Conservation (phyloP, 495 filamentous ascomycete genomes). For the Hypoxylon lenormandii region DNA sequence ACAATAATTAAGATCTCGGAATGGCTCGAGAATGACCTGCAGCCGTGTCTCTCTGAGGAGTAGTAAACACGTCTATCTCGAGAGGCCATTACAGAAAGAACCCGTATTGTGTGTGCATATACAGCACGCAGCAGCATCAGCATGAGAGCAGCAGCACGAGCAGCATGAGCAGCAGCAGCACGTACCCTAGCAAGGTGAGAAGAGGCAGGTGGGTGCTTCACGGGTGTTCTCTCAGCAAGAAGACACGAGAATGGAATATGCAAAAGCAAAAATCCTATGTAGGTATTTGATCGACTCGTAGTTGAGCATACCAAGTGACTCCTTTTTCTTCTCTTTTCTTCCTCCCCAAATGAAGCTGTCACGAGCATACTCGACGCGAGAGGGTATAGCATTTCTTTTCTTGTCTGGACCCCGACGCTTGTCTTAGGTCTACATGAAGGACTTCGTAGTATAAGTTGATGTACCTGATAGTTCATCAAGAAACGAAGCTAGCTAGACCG, state of each 20-base stretch:
- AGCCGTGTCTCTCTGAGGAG: slow-evolving; percentile 18
- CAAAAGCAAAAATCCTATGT: too few species aligned
- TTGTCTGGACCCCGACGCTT: not conserved
- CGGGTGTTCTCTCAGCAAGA: not conserved
- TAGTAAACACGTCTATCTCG: slow-evolving; percentile 2
- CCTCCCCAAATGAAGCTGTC: slow-evolving; percentile 26
- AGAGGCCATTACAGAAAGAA: slow-evolving; percentile 25
- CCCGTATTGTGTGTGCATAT: slow-evolving; percentile 25
- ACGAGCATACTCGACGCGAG: not conserved
- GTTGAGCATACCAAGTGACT: too few species aligned
- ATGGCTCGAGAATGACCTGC: slow-evolving; percentile 27
- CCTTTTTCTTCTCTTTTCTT: not conserved
- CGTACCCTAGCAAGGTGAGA: slow-evolving; percentile 34
- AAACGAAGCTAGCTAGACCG: slow-evolving; percentile 9
- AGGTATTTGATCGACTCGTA: too few species aligned
- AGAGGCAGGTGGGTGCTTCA: slow-evolving; percentile 13
- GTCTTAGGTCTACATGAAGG: not conserved
- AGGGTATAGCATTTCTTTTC: not conserved
- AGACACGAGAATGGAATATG: not conserved
- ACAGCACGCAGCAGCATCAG: not conserved
- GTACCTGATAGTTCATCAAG: slow-evolving; percentile 11
- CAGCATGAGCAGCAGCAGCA: slow-evolving; percentile 2
- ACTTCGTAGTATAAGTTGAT: not conserved
- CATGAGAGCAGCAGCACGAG: too few species aligned
- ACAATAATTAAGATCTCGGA: slow-evolving; percentile 16